These are phyloP conservation scores for Lachnellula suecica DNA, from an alignment of 2,329 filamentous ascomycete species.

Conservation along the genomic window DNA sequence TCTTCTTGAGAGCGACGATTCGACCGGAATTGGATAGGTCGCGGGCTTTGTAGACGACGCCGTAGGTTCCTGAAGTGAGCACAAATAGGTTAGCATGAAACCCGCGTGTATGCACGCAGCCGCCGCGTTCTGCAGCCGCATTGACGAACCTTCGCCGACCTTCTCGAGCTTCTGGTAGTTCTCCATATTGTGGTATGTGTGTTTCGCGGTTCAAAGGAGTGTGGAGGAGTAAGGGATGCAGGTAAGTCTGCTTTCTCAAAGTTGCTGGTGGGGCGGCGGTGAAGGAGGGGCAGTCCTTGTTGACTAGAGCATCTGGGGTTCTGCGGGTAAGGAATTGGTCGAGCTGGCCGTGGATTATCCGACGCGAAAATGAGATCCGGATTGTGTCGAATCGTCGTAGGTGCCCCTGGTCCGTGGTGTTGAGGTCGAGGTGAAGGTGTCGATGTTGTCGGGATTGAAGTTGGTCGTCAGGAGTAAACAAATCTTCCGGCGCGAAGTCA, in stretches of 20 bases:
- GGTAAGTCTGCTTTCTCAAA: conserved; percentile 26
- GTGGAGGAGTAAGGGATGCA: conserved; percentile 28
- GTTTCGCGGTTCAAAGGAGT: conserved; percentile 24
- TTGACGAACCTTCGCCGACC: conserved; percentile 80
- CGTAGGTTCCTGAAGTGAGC: conserved; percentile 72
- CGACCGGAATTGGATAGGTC: conserved; percentile 79
- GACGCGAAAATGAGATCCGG: not conserved
- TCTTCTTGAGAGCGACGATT: conserved; percentile 93
- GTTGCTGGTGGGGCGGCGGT: conserved; percentile 31
- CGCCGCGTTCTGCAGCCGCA: conserved; percentile 6
- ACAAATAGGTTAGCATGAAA: not conserved
- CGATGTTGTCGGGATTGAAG: conserved; percentile 8
- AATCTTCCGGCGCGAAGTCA: conserved; percentile 18
- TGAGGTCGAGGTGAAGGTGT: not conserved
- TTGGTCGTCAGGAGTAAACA: conserved; percentile 23
- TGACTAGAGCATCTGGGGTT: conserved; percentile 21
- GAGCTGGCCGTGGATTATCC: conserved; percentile 2
- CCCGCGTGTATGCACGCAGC: not conserved
- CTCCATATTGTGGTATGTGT: conserved; percentile 63
- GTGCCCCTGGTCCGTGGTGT: conserved; percentile 11
- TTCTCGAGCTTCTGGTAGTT: conserved; percentile 97
- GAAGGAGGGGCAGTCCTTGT: conserved; percentile 31
- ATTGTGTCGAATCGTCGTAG: conserved; percentile 14
- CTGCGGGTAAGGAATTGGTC: conserved; percentile 10
- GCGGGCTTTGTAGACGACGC: conserved; percentile 91